Conservation (phyloP, 2,329 filamentous ascomycete genomes). For the Colletotrichum sp. region DNA sequence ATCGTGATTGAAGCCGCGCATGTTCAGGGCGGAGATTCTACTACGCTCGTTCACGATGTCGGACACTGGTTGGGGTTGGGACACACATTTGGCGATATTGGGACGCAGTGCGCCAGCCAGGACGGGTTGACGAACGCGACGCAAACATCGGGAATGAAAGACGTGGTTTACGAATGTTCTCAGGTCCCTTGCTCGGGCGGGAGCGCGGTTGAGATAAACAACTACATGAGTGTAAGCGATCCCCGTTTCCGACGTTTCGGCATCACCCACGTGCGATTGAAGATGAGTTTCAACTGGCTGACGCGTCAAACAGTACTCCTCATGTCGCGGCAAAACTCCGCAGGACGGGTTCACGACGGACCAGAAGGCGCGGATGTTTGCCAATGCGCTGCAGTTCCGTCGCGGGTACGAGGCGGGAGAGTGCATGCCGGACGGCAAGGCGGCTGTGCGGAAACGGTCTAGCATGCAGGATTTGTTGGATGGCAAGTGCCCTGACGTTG, state of each 20-base stretch:
- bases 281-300: not conserved
- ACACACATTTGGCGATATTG: constrained; percentile 16
- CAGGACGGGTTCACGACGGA: constrained; percentile 25
- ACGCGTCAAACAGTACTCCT: constrained; percentile 9
- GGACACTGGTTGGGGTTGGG: constrained; percentile 22
- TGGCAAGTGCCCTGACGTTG: constrained; percentile 24
- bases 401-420: constrained; percentile 24
- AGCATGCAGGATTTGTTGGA: constrained; percentile 28
- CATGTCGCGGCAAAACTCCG: constrained; percentile 16
- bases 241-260: not conserved
- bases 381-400: constrained; percentile 24
- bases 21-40: constrained; percentile 17
- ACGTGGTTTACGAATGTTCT: constrained; percentile 19
- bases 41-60: constrained; percentile 31
- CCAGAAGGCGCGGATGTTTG: constrained; percentile 27
- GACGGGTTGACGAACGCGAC: constrained; percentile 24
- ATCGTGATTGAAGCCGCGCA: constrained; percentile 9
- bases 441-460: constrained; percentile 16
- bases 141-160: constrained; percentile 18
- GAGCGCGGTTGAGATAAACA: constrained; percentile 16
- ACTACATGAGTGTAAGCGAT: constrained; percentile 26
- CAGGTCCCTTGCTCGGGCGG: constrained; percentile 18
- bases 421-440: constrained; percentile 19
- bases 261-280: not conserved
- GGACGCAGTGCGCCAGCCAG: constrained; percentile 17